Evolutionary conservation across 257 asterid species (phyloP), one percentile per base, ranked within the genome.

Genomic region (Osmanthus fragrans): DNA sequence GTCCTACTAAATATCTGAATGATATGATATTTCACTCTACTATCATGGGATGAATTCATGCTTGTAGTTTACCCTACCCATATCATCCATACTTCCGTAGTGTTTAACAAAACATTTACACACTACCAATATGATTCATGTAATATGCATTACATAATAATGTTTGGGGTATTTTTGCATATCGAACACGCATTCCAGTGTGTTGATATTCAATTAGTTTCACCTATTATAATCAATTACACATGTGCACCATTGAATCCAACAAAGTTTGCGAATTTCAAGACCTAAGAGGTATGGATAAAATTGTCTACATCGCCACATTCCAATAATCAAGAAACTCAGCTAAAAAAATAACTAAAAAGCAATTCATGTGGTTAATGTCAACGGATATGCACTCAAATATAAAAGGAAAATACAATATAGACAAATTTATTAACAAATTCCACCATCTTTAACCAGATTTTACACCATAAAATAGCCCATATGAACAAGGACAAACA

Each of bases 401-500:
- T 66, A 23, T 70, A 37, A 65, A 56, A 63, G 33, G 34, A 27
- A 27, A 63, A 25, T 60, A 19, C 54, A 60, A 73, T 51, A 58
- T 75, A 72, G 76, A 82, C 82, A 76, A 54, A 84, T 74, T 77
- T 81, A 73, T 74, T 47, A 80, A 81, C 81, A 76, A 39, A 40
- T 21, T 25, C 30, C 76, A 86, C 77, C 67, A 45, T 72, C 30
- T 47, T 75, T 76, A 76, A 45, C 71, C 77, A 27, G 56, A 79
- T 58, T 39, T 54, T 79, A 64, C 37, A 72, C 69, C 58, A 80
- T 36, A 23, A 32, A 19, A 45, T 47, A 73, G 71, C 64, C 71
- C 37, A 71, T 73, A 85, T 83, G 84, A 81, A 73, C 80, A 85
- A 23, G 58, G 67, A 82, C 71, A 64, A 80, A 77, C 82, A 86